Base-by-base conservation (phyloP, 345 rosid species). In the Gossypium thurberi region DNA sequence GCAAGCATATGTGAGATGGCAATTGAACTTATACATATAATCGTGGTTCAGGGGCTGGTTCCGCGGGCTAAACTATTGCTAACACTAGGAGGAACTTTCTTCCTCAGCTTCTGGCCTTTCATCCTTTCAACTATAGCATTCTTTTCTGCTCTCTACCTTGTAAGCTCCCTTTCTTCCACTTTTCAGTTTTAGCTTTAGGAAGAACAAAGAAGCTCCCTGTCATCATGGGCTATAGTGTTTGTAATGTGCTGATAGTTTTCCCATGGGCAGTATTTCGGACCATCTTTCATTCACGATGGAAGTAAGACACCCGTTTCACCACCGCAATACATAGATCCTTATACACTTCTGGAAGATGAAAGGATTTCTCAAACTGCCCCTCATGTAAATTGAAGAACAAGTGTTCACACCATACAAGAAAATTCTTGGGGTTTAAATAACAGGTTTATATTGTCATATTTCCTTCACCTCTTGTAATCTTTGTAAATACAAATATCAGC, bases 11-110 rank as follows among this genome's bases (percentile, higher is more conserved):
- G 42, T 20, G 42, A n/a, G 18, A 59, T 42, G 21, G 15, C 17
- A 43, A 64, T 28, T 47, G 18, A 70, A 69, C 15, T 51, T 51
- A 51, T n/a, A 46, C 1, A 33, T 63, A 33, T 26, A 13, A 71
- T 51, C 42, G 44, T 73, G 73, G 86, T 87, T 66, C 87, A 95
- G 99, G 99, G 98, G 15, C 85, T 95, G 76, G 77, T 95, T 76
- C 99, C 98, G 3, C 91, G 97, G 71, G 98, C 89, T 74, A 95
- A 83, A 85, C 79, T 91, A 53, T 82, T 95, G 82, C 83, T 92
- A 61, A 82, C 93, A 50, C 53, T 87, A 57, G 99, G 99, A 74
- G 98, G 98, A 65, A 91, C 98, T 20, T 95, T 91, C 89, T 95
- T 92, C 86, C 74, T 92, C 78, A 90, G 82, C 47, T 92, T 95